Evolutionary conservation across 768 basidiomycete genomes (phyloP), one percentile per base, ranked within the genome.

Genomic region (Termitomyces sp.): DNA sequence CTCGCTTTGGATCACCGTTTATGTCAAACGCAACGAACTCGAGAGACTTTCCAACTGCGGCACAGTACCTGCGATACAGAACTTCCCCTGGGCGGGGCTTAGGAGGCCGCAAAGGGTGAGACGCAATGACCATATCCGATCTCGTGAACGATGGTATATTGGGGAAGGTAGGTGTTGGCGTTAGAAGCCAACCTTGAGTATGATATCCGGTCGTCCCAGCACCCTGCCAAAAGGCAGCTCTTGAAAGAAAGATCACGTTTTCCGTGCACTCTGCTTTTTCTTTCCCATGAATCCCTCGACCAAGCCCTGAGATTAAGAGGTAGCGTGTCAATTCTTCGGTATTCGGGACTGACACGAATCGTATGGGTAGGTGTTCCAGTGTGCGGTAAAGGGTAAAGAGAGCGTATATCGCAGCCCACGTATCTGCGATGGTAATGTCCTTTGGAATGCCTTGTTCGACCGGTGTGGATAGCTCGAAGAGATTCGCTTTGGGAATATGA

Each of bases 211-310:
- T 68, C 5, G 74, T 75, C 13, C 79, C 81, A 1, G 79, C 80
- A 5, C 75, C 80, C 59, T 81, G 80, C 81, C 81, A 82, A 66
- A 82, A 82, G 0, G 77, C 66, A 0, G 74, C 68, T 30, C 79
- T 70, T 10, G 70, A 71, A 55, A 82, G 71, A 66, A 78, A 78
- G 48, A 78, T 59, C 16, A 71, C 67, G 12, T 68, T 63, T 13
- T 64, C 55, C 6, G 61, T 50, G 20, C 52, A 56, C 56, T 55
- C 61, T 47, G 58, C 18, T 35, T 48, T 65, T 46, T 36, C 62
- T 67, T 50, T 53, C 40, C 55, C 33, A 58, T 63, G 66, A 43
- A 66, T 63, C 5, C 48, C 36, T 28, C 70, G 63, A 23, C 64
- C 73, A 10, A 82, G 69, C 0, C 79, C 80, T 2, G 77, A 72